phyloP scores from a whole-genome alignment of 306 rosid species.

The Calophaca sinica region DNA sequence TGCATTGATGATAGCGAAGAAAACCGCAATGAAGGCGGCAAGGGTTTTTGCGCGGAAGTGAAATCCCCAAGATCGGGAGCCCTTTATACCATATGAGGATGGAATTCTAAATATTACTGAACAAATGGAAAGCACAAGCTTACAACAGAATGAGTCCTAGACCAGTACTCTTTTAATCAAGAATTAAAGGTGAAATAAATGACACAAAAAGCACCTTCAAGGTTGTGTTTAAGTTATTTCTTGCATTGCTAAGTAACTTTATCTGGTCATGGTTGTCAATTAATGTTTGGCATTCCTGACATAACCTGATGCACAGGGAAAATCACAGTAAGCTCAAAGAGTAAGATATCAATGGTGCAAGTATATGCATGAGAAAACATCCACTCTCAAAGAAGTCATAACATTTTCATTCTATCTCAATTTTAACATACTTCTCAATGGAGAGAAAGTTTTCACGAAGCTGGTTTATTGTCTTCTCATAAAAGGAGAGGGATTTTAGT shows the following conservation, averaged over 20 bases:
- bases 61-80: no score
- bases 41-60: no score
- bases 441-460: constrained; percentile 89
- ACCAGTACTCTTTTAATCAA: constrained; percentile 12
- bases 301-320: constrained; percentile 66
- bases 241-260: constrained; percentile 97
- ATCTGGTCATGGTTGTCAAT: constrained; percentile 98
- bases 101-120: no score
- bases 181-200: constrained; percentile 16
- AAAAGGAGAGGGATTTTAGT: constrained; percentile 77
- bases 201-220: constrained; percentile 70
- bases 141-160: constrained; percentile 14
- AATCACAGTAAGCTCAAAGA: constrained; percentile 48
- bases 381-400: constrained; percentile 31
- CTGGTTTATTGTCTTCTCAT: constrained; percentile 71
- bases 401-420: constrained; percentile 39
- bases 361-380: constrained; percentile 33
- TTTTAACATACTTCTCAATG: constrained; percentile 83
- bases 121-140: no score
- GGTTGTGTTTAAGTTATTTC: constrained; percentile 93
- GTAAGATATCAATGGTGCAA: constrained; percentile 26
- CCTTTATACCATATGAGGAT: no score
- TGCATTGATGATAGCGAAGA: no score
- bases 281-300: constrained; percentile 93
- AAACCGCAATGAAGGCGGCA: no score